phyloP scores from a whole-genome alignment of 805 yeast genomes.

The Schizosaccharomyces osmophilus region DNA sequence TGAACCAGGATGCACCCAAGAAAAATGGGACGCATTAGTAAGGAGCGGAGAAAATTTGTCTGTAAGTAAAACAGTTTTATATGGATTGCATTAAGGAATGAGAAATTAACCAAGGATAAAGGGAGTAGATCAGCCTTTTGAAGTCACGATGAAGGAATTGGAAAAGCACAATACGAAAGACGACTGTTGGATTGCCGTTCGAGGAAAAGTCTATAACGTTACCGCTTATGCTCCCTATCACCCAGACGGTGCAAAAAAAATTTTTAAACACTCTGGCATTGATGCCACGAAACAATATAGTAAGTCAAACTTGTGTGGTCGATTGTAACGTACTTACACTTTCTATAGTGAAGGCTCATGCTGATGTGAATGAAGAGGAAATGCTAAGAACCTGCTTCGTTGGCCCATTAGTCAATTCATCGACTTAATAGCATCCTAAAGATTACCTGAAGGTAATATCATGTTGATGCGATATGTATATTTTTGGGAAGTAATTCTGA shows the following conservation, averaged over 20 bases:
- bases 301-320: slow-evolving; percentile 20
- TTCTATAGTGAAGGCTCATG: not conserved
- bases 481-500: too few relatives aligned
- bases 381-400: not conserved
- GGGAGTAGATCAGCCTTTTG: not conserved
- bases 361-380: not conserved
- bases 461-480: too few relatives aligned
- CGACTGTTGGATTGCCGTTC: slow-evolving; percentile 50
- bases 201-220: slow-evolving; percentile 44
- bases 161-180: slow-evolving; percentile 24
- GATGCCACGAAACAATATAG: slow-evolving; percentile 43
- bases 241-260: slow-evolving; percentile 41
- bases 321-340: not conserved
- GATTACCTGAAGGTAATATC: too few relatives aligned
- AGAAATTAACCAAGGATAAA: not conserved
- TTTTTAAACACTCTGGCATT: slow-evolving; percentile 53
- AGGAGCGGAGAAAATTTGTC: slow-evolving; percentile 21
- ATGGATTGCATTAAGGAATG: not conserved
- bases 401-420: not conserved
- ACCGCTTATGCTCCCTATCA: slow-evolving; percentile 32
- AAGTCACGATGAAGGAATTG: slow-evolving; percentile 23
- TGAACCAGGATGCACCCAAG: slow-evolving; percentile 56
- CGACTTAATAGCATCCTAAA: too few relatives aligned
- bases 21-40: slow-evolving; percentile 56
- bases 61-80: not conserved